Base-by-base conservation (phyloP, 805 yeast species). In the Hanseniaspora thailandica region DNA sequence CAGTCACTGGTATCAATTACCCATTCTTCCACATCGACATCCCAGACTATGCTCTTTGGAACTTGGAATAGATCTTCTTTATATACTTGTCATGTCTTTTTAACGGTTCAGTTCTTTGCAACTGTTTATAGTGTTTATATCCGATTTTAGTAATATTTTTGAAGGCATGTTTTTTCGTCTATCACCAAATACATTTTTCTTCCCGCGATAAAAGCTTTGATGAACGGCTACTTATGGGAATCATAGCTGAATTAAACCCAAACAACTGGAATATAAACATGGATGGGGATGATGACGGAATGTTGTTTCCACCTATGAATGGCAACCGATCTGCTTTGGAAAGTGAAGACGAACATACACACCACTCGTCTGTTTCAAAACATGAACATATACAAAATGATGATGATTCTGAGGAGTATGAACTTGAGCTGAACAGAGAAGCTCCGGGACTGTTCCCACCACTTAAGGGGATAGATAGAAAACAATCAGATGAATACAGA, bases 21-120 rank as follows among this genome's bases (percentile, higher is more conserved):
- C 70, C 70, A 40, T 66, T 65, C 52, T 67, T 67, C 61, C 70
- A 67, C 58, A 55, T 65, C 26, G 69, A 66, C 33, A 59, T 66
- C 47, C 70, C 70, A 12, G 67, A 67, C 54, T 67, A 65, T 43
- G 55, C 60, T 5, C 57, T 60, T 35, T 67, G 70, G 70, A 60
- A 63, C 38, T 38, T 62, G 9, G 17, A 43, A 23, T 43, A 43
- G 35, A 4, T 19, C 38, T 28, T 35, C 35, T 60, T 55, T 12
- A 46, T n/a, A 20, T 6, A 30, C 33, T 10, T 3, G 9, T 30
- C 33, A 30, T 30, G 9, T 31, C n/a, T 9, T 31, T 12, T 31
- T 9, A 31, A 6, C 5, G 13, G n/a, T n/a, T n/a, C n/a, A n/a
- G n/a, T n/a, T n/a, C n/a, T n/a, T n/a, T n/a, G n/a, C n/a, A n/a